These are phyloP conservation scores for Tilletia caries DNA, from an alignment of 1,284 basidiomycete genomes.

Conservation along the genomic window DNA sequence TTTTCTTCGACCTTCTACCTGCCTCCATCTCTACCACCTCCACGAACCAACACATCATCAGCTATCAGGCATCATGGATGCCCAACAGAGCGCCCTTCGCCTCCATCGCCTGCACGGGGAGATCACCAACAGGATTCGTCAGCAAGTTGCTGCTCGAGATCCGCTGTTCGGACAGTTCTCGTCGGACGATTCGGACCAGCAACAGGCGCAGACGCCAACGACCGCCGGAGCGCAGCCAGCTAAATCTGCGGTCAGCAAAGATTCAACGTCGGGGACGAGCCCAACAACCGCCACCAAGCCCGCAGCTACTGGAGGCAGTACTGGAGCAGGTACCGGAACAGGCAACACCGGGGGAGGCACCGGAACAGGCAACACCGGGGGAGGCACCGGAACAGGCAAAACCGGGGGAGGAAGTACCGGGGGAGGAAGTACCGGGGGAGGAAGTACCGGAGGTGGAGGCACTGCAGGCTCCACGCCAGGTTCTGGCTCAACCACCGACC, in stretches of 20 bases:
- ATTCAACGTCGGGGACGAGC: constrained; percentile 15
- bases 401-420: too few species aligned
- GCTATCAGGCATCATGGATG: background rate
- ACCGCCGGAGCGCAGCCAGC: too few species aligned
- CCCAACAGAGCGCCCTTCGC: background rate
- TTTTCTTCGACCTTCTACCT: background rate
- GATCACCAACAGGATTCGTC: constrained; percentile 17
- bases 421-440: background rate
- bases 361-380: background rate
- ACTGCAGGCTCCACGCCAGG: background rate
- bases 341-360: background rate
- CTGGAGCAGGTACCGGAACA: constrained; percentile 11
- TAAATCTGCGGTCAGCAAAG: too few species aligned
- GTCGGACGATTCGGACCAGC: too few species aligned
- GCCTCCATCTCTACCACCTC: background rate
- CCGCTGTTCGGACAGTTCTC: too few species aligned
- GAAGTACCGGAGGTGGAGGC: background rate
- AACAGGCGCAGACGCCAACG: too few species aligned
- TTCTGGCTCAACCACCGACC: background rate
- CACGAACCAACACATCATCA: background rate
- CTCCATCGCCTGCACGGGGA: background rate
- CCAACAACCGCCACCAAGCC: background rate
- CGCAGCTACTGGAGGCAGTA: background rate
- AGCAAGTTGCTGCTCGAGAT: too few species aligned
- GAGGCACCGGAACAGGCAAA: background rate